Percentiles rank a stretch among this genome's conserved stretches.
These are phyloP conservation scores for Chrysoporthe cubensis DNA, from an alignment of 2,329 filamentous ascomycete species.

Conservation along the genomic window DNA sequence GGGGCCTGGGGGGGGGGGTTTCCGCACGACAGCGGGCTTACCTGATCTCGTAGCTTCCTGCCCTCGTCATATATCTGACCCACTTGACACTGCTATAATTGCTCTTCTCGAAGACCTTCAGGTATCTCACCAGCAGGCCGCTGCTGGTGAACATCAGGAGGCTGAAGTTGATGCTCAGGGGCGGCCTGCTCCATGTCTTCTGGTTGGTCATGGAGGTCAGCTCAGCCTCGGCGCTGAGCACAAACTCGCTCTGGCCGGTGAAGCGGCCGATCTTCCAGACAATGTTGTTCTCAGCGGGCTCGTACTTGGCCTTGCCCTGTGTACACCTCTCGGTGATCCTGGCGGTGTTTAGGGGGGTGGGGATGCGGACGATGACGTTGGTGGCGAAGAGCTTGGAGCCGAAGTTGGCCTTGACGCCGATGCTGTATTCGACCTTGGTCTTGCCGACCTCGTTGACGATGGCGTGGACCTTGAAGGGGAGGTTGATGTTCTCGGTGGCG, in stretches of 20 bases:
- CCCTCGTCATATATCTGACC: slow-evolving; percentile 98
- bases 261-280: slow-evolving; percentile 99
- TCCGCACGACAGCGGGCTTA: slow-evolving; percentile 45
- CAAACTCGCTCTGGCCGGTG: slow-evolving; percentile 95
- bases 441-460: slow-evolving; percentile 98
- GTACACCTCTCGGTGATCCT: slow-evolving; percentile 90
- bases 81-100: slow-evolving; percentile 99
- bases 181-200: slow-evolving; percentile 93
- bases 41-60: slow-evolving; percentile 96
- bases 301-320: slow-evolving; percentile 97
- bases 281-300: slow-evolving; percentile 96
- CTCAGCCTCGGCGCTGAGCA: slow-evolving; percentile 90
- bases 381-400: slow-evolving; percentile 95
- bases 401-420: slow-evolving; percentile 96
- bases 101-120: slow-evolving; percentile 99
- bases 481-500: slow-evolving; percentile 96
- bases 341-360: slow-evolving; percentile 94
- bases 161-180: slow-evolving; percentile 88
- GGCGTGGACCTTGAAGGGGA: slow-evolving; percentile 98
- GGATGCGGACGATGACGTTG: slow-evolving; percentile 92
- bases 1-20: too few species aligned
- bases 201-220: slow-evolving; percentile 98
- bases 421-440: slow-evolving; percentile 98
- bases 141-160: slow-evolving; percentile 98
- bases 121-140: slow-evolving; percentile 86